A percentile compares a stretch with the other conserved stretches of the same genome.
phyloP scores from a whole-genome alignment of 805 yeast genomes.

The Ogataea nakhonphanomensis region DNA sequence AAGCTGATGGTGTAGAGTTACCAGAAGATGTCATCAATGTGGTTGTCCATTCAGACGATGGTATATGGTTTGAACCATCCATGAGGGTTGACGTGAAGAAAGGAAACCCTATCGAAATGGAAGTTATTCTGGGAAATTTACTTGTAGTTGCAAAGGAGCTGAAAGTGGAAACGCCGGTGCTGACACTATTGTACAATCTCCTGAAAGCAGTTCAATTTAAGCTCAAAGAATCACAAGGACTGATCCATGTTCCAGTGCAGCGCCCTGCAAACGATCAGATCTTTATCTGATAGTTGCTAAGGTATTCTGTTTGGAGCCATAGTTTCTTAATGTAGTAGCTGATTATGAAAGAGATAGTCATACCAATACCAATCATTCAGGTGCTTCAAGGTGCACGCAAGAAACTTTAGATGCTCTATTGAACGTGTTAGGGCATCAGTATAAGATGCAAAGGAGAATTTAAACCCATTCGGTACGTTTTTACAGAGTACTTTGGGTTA shows the following conservation, averaged over 20 bases:
- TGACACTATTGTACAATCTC: constrained; percentile 54
- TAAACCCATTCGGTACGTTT: too few relatives aligned
- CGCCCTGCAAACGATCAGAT: constrained; percentile 30
- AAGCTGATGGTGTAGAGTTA: constrained; percentile 57
- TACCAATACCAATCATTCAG: too few relatives aligned
- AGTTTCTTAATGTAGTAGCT: too few relatives aligned
- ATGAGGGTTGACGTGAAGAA: constrained; percentile 64
- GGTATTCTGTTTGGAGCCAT: too few relatives aligned
- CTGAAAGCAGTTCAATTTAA: constrained; percentile 59
- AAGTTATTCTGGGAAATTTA: constrained; percentile 68
- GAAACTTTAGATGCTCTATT: too few relatives aligned
- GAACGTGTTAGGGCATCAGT: too few relatives aligned
- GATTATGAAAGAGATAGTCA: too few relatives aligned
- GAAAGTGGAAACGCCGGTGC: constrained; percentile 54
- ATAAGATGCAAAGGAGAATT: too few relatives aligned
- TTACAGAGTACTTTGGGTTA: too few relatives aligned
- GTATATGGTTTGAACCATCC: constrained; percentile 59
- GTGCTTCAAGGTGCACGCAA: too few relatives aligned
- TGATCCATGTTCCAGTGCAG: constrained; percentile 39
- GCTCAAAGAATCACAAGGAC: constrained; percentile 55
- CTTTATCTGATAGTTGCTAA: too few relatives aligned
- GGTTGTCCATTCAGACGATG: constrained; percentile 57
- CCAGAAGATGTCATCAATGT: constrained; percentile 44
- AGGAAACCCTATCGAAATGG: constrained; percentile 67
- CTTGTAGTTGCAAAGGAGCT: constrained; percentile 46